Evolutionary conservation across 208 protist species (phyloP).

Genomic region (Crithidia bombi): DNA sequence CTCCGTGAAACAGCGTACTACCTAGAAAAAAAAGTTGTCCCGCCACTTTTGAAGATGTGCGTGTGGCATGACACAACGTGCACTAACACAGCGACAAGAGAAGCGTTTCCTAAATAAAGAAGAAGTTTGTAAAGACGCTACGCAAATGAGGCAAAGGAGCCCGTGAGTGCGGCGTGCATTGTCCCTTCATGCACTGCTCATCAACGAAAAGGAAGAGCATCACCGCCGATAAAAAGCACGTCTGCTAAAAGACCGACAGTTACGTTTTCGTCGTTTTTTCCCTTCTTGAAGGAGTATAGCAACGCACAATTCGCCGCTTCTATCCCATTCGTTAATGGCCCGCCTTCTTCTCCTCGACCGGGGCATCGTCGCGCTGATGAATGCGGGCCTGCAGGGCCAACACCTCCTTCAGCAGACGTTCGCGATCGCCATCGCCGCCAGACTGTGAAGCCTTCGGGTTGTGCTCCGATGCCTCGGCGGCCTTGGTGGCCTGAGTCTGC

Average conservation of each 20-base stretch:
- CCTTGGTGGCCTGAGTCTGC: constrained; percentile 80
- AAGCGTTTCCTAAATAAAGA: constrained; percentile 19
- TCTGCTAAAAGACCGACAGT: not conserved
- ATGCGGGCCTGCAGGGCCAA: constrained; percentile 89
- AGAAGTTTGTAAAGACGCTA: constrained; percentile 24
- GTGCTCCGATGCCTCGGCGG: constrained; percentile 56
- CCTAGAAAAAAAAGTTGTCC: constrained; percentile 19
- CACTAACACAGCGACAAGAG: not conserved
- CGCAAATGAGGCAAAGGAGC: constrained; percentile 15
- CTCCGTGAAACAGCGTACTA: constrained; percentile 19
- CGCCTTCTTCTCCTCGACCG: constrained; percentile 70
- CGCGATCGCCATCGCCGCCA: constrained; percentile 73
- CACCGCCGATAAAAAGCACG: not conserved
- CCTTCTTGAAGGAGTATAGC: not conserved
- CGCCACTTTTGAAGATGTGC: not conserved
- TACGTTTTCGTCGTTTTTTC: not conserved
- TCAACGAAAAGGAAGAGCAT: not conserved
- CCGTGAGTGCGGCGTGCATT: constrained; percentile 3
- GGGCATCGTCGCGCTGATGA: constrained; percentile 81
- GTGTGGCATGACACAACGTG: not conserved
- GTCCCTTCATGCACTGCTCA: constrained; percentile 4
- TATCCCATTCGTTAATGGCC: constrained; percentile 47
- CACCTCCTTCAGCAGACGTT: constrained; percentile 90
- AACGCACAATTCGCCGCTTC: not conserved
- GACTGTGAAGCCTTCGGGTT: constrained; percentile 50